These are phyloP conservation scores for Cercospora nicotianae DNA, from an alignment of 2,329 filamentous ascomycete species.

Conservation along the genomic window DNA sequence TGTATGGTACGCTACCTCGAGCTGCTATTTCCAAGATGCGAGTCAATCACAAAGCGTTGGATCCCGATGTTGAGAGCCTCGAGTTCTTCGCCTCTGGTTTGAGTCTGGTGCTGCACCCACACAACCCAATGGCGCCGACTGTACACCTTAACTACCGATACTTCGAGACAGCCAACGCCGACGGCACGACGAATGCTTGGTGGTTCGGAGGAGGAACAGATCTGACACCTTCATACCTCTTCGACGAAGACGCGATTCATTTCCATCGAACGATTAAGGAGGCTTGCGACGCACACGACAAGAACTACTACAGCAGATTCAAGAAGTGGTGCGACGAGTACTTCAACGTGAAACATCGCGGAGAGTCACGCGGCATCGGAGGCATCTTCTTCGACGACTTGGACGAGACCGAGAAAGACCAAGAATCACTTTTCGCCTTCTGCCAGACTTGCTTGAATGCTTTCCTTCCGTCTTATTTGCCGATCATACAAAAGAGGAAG, in stretches of 20 bases:
- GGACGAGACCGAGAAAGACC: conserved; percentile 80
- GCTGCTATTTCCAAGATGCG: conserved; percentile 91
- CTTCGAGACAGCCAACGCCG: conserved; percentile 88
- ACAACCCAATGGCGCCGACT: conserved; percentile 94
- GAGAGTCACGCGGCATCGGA: conserved; percentile 81
- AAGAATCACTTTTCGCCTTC: conserved; percentile 87
- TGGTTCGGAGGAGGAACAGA: conserved; percentile 98
- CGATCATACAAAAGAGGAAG: conserved; percentile 84
- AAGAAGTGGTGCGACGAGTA: conserved; percentile 99
- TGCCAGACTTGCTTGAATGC: conserved; percentile 79
- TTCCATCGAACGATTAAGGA: conserved; percentile 94
- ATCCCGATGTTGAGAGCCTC: conserved; percentile 73
- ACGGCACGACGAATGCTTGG: conserved; percentile 82
- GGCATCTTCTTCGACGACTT: conserved; percentile 99
- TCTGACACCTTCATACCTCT: conserved; percentile 88
- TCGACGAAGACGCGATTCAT: conserved; percentile 94
- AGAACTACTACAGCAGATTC: conserved; percentile 87
- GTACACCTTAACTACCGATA: conserved; percentile 98
- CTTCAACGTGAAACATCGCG: conserved; percentile 89
- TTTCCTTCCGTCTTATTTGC: conserved; percentile 87
- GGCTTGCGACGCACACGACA: conserved; percentile 90
- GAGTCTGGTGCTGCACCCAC: conserved; percentile 88
- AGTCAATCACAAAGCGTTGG: conserved; percentile 88
- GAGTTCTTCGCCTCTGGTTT: conserved; percentile 95
- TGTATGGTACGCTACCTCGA: conserved; percentile 87